A percentile compares a stretch with the other conserved stretches of the same genome.
phyloP scores from a whole-genome alignment of 495 filamentous ascomycete genomes.

The Extremus antarcticus region DNA sequence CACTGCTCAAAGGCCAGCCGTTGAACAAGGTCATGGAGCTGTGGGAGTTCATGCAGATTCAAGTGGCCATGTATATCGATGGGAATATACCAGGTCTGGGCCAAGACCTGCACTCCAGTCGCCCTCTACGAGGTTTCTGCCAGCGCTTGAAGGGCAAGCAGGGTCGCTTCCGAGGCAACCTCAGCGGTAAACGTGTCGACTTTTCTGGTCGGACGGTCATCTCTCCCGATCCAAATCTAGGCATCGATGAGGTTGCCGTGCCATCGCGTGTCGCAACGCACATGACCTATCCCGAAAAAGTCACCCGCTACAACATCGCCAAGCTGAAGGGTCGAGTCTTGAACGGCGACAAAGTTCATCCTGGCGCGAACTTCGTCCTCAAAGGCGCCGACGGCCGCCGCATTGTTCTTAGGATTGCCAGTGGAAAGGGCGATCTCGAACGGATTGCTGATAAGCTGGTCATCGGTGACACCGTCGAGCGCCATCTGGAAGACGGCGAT shows the following conservation, averaged over 20 bases:
- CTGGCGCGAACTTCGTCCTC: constrained; percentile 72
- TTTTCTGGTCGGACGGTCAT: constrained; percentile 97
- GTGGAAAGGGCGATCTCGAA: constrained; percentile 53
- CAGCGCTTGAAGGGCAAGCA: constrained; percentile 95
- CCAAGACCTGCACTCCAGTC: constrained; percentile 54
- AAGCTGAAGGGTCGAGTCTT: constrained; percentile 62
- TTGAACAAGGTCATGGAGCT: constrained; percentile 91
- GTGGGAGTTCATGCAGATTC: constrained; percentile 92
- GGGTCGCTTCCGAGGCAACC: constrained; percentile 89
- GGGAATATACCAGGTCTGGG: constrained; percentile 87
- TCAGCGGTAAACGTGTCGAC: constrained; percentile 96
- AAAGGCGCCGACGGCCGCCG: constrained; percentile 57
- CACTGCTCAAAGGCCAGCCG: constrained; percentile 67
- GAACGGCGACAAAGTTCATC: constrained; percentile 66
- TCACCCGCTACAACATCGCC: constrained; percentile 67
- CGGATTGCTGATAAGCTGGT: constrained; percentile 57
- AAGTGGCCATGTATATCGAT: constrained; percentile 95
- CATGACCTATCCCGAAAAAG: constrained; percentile 86
- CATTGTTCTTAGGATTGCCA: constrained; percentile 44
- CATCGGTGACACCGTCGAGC: constrained; percentile 81
- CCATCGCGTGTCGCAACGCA: constrained; percentile 83
- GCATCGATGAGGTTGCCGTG: constrained; percentile 88
- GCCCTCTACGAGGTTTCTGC: constrained; percentile 82
- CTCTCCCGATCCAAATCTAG: constrained; percentile 87
- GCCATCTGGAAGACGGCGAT: constrained; percentile 91